These are phyloP conservation scores for Populus alba DNA, from an alignment of 345 rosid species.

Conservation along the genomic window DNA sequence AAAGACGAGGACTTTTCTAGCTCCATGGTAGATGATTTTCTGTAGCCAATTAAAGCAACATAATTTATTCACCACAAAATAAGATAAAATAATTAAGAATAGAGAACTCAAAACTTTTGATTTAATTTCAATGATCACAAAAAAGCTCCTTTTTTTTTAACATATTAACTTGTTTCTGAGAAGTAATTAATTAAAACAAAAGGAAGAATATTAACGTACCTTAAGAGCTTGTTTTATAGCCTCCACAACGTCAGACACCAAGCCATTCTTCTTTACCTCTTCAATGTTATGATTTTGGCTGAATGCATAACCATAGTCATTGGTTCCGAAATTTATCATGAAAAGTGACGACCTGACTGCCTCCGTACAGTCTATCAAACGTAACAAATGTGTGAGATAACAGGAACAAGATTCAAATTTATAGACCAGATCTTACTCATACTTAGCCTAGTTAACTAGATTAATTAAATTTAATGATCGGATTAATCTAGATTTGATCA, in stretches of 20 bases:
- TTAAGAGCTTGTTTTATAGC: not conserved
- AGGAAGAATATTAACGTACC: not conserved
- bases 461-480: too few species aligned
- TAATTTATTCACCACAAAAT: too few species aligned
- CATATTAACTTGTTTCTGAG: too few species aligned
- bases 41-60: not conserved
- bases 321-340: slow-evolving; percentile 20
- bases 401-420: too few species aligned
- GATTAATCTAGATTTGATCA: too few species aligned
- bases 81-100: too few species aligned
- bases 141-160: too few species aligned
- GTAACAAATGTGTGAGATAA: not conserved
- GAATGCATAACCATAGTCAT: slow-evolving; percentile 12
- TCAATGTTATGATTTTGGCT: not conserved
- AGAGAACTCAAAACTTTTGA: too few species aligned
- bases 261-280: not conserved
- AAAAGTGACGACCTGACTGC: slow-evolving; percentile 7
- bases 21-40: slow-evolving; percentile 11
- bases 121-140: too few species aligned
- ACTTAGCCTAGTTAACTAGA: too few species aligned
- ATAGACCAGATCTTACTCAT: too few species aligned
- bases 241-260: slow-evolving; percentile 13
- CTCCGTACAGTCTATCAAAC: not conserved
- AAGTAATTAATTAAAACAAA: too few species aligned
- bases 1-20: slow-evolving; percentile 3